Evolutionary conservation across 352 stramenopile species (phyloP).

Genomic region (Pythium dissimile): DNA sequence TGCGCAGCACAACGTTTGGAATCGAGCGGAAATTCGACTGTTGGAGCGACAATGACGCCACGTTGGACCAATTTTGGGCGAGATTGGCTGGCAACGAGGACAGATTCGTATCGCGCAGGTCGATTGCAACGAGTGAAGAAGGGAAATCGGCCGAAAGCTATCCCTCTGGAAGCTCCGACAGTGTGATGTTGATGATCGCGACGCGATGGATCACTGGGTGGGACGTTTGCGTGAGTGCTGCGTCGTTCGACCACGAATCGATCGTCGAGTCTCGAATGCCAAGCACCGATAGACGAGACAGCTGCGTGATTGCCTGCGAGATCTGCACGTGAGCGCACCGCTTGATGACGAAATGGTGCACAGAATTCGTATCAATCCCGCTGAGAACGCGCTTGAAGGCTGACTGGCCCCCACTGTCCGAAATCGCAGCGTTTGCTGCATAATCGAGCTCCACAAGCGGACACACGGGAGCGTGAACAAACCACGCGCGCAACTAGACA

Average conservation of each 20-base stretch:
- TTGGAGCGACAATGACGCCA: slow-evolving; percentile 8
- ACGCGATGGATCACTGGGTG: slow-evolving; percentile 14
- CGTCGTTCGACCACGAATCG: slow-evolving; percentile 4
- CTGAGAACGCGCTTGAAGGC: not conserved
- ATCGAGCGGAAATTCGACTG: not conserved
- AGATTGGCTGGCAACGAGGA: slow-evolving; percentile 7
- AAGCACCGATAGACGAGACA: slow-evolving; percentile 7
- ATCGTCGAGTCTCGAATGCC: slow-evolving; percentile 16
- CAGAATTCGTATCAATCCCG: not conserved
- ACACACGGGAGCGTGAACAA: not conserved
- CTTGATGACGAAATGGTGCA: slow-evolving; percentile 8
- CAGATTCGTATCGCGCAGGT: slow-evolving; percentile 6
- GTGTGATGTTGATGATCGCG: slow-evolving; percentile 11
- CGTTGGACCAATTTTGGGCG: not conserved
- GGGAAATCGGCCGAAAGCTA: slow-evolving; percentile 12
- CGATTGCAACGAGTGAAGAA: not conserved
- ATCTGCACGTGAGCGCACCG: slow-evolving; percentile 11
- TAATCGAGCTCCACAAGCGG: slow-evolving; percentile 19
- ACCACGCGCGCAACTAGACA: slow-evolving; percentile 10
- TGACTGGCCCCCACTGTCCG: not conserved
- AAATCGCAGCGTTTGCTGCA: not conserved
- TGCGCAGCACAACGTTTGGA: not conserved
- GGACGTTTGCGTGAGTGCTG: slow-evolving; percentile 1
- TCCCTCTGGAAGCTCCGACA: slow-evolving; percentile 6
- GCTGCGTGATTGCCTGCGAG: not conserved